A percentile compares a stretch with the other conserved stretches of the same genome.
Evolutionary conservation across 257 asterid genomes (phyloP).

Genomic region (Przewalskia tangutica): DNA sequence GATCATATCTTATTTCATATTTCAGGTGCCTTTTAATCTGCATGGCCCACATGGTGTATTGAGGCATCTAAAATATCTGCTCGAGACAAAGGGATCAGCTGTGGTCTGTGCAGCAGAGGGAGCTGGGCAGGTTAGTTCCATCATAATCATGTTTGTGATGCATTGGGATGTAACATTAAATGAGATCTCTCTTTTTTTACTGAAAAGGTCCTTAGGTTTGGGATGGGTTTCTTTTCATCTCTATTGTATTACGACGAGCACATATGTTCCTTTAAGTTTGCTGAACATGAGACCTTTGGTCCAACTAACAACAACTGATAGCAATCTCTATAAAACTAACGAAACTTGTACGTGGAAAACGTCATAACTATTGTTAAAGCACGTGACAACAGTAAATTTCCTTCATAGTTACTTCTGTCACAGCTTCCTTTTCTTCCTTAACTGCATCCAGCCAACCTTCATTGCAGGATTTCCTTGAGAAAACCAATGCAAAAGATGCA

Average conservation of each 20-base stretch:
- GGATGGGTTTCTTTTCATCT: neutral
- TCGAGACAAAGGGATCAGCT: constrained; percentile 87
- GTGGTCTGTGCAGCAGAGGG: constrained; percentile 97
- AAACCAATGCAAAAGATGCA: constrained; percentile 83
- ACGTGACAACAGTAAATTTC: neutral
- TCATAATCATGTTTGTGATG: neutral
- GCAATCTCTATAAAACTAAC: neutral
- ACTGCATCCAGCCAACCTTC: constrained; percentile 1
- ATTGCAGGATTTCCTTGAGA: constrained; percentile 60
- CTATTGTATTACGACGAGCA: neutral
- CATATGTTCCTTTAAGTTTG: neutral
- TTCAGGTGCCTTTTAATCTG: constrained; percentile 70
- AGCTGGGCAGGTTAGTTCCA: constrained; percentile 78
- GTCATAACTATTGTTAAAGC: neutral
- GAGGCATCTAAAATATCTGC: constrained; percentile 69
- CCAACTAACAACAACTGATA: neutral
- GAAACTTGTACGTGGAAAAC: neutral
- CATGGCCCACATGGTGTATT: constrained; percentile 93
- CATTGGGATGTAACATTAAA: neutral
- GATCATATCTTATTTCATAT: constrained; percentile 12
- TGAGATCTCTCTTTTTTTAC: neutral
- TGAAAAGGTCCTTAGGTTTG: neutral
- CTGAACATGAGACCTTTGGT: neutral
- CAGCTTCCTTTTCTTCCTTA: neutral
- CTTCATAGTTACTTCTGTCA: neutral